Percentiles rank a stretch among this genome's conserved stretches.
Evolutionary conservation across 352 stramenopile genomes (phyloP).

Genomic region (Globisporangium recalcitrans): DNA sequence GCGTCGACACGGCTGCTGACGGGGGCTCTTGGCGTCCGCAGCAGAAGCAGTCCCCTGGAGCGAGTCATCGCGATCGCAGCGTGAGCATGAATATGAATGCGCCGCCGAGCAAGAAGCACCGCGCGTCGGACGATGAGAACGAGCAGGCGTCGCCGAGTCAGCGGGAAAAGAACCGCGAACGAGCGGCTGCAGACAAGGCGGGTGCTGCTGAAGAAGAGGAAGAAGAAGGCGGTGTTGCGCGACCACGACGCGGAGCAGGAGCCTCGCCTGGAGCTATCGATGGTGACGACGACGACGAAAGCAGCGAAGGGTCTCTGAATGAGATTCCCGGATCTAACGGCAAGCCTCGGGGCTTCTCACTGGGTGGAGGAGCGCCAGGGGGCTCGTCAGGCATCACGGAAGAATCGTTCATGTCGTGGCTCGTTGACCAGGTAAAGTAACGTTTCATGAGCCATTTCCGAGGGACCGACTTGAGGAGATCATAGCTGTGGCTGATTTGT

Average conservation of each 20-base stretch:
- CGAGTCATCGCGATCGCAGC: conserved; percentile 45
- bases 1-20: background rate
- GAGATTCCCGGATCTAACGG: background rate
- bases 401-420: conserved; percentile 77
- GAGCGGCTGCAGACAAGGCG: background rate
- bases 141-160: conserved; percentile 26
- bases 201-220: background rate
- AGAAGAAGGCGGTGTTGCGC: background rate
- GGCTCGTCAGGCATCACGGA: conserved; percentile 50
- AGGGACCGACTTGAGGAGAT: background rate
- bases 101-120: conserved; percentile 75
- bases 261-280: background rate
- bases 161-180: conserved; percentile 5
- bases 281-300: conserved; percentile 13
- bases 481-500: background rate
- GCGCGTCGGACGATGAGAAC: conserved; percentile 69
- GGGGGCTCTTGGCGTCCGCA: background rate
- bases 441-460: background rate
- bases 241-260: conserved; percentile 4
- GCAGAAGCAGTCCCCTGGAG: conserved; percentile 12
- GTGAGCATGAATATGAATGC: conserved; percentile 67
- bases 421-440: conserved; percentile 40
- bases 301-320: conserved; percentile 2
- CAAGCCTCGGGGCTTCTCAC: background rate
- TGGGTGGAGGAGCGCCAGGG: conserved; percentile 5